A percentile compares a stretch with the other conserved stretches of the same genome.
These are phyloP conservation scores for Aspergillus sclerotioniger DNA, from an alignment of 495 filamentous ascomycete species.

Conservation along the genomic window DNA sequence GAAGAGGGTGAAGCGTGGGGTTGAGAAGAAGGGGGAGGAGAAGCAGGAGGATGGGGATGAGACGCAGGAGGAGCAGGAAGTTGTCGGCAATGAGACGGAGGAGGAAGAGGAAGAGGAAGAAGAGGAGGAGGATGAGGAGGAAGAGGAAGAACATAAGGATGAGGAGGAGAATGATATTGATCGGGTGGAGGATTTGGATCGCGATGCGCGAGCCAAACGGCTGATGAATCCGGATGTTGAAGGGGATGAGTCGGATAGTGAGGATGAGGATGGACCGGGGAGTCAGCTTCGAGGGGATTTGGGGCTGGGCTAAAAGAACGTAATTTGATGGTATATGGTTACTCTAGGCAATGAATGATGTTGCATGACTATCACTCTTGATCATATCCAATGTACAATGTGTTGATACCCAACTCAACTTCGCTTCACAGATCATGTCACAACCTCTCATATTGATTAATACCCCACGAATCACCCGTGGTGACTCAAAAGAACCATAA, in stretches of 20 bases:
- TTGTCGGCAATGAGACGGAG: constrained; percentile 54
- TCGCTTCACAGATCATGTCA: no score
- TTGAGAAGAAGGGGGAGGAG: constrained; percentile 40
- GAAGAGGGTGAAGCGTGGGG: constrained; percentile 51
- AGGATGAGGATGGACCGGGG: constrained; percentile 43
- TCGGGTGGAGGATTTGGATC: constrained; percentile 48
- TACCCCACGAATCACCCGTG: no score
- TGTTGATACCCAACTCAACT: background rate
- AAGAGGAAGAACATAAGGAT: constrained; percentile 51
- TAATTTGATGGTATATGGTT: background rate
- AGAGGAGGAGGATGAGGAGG: constrained; percentile 54
- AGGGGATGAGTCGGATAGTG: constrained; percentile 38
- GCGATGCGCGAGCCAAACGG: constrained; percentile 22
- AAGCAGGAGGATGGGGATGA: constrained; percentile 49
- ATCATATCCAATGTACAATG: constrained; percentile 3
- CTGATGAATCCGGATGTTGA: constrained; percentile 41
- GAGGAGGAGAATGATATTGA: constrained; percentile 40
- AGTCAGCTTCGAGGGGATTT: constrained; percentile 44
- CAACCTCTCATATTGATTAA: no score
- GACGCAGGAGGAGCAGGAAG: constrained; percentile 40
- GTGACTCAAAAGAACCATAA: no score
- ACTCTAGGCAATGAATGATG: background rate
- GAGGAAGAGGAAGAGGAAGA: constrained; percentile 50
- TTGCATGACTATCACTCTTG: constrained; percentile 13
- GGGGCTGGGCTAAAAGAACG: constrained; percentile 36